Evolutionary conservation across 2,329 filamentous ascomycete genomes (phyloP).

Genomic region (Exophiala viscosa): DNA sequence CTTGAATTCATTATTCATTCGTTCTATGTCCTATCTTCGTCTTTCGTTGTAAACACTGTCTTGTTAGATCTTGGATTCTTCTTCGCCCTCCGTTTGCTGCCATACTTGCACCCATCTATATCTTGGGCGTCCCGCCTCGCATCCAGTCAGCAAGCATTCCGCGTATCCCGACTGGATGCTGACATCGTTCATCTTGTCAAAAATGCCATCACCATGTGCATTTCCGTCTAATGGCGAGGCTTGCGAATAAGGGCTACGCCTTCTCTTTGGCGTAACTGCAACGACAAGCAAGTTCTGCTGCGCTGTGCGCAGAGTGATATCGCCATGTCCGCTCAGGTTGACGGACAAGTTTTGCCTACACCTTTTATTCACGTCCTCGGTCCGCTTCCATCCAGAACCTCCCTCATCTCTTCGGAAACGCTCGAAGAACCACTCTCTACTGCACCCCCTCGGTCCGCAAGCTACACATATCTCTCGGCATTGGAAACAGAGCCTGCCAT

Average conservation of each 20-base stretch:
- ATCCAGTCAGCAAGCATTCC: neutral
- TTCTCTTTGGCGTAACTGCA: conserved; percentile 5
- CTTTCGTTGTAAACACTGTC: neutral
- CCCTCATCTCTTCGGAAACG: conserved; percentile 6
- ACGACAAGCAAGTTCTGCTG: neutral
- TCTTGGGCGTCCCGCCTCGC: too few relatives aligned
- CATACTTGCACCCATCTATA: neutral
- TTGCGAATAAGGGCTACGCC: conserved; percentile 5
- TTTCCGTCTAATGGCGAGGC: conserved; percentile 13
- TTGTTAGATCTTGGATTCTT: too few relatives aligned
- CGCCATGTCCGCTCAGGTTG: conserved; percentile 13
- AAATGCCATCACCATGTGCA: neutral
- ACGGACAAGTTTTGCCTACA: conserved; percentile 20
- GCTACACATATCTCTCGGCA: conserved; percentile 54
- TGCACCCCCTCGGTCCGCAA: conserved; percentile 53
- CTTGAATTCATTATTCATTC: neutral
- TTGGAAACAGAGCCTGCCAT: conserved; percentile 34
- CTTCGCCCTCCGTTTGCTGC: neutral
- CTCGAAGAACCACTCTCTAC: conserved; percentile 2
- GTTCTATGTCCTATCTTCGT: neutral
- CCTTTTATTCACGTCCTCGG: conserved; percentile 20
- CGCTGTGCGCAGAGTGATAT: neutral
- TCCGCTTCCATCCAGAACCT: conserved; percentile 13
- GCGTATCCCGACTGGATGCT: conserved; percentile 1
- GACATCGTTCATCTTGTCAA: neutral